A percentile compares a stretch with the other conserved stretches of the same genome.
These are phyloP conservation scores for Rhododendron williamsianum DNA, from an alignment of 148 eudicot genomes.

Conservation along the genomic window DNA sequence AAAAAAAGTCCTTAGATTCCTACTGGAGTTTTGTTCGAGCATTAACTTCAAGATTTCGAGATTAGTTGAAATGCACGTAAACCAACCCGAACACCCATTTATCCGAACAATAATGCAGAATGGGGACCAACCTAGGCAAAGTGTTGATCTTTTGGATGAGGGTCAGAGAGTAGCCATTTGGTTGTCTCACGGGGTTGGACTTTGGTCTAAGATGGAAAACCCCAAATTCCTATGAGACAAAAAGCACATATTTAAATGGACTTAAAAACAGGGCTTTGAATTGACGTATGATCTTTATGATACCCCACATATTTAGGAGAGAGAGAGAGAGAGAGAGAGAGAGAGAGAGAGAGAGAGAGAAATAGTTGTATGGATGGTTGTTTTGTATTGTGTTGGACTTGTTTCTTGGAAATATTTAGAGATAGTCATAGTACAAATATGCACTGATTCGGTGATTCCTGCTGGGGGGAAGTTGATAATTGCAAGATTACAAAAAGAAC, in stretches of 20 bases:
- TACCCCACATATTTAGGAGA: background rate
- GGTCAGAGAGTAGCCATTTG: conserved; percentile 15
- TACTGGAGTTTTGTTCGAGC: too few relatives aligned
- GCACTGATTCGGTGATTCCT: conserved; percentile 6
- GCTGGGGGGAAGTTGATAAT: conserved; percentile 11
- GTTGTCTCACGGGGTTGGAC: conserved; percentile 26
- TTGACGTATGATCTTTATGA: conserved; percentile 18
- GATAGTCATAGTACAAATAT: background rate
- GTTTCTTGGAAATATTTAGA: conserved; percentile 29
- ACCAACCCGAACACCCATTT: background rate
- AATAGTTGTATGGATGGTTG: conserved; percentile 15
- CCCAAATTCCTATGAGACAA: conserved; percentile 22
- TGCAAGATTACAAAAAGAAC: conserved; percentile 25
- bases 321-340: conserved; percentile 13
- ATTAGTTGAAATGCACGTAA: too few relatives aligned
- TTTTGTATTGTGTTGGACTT: conserved; percentile 29
- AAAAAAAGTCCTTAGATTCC: background rate
- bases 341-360: conserved; percentile 4
- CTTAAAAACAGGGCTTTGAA: conserved; percentile 7
- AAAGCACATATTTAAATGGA: conserved; percentile 12
- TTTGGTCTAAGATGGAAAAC: conserved; percentile 19
- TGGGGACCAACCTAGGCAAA: background rate
- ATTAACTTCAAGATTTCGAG: too few relatives aligned
- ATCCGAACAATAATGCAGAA: background rate
- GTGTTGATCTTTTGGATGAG: conserved; percentile 8